Percentiles rank a stretch among this genome's conserved stretches.
Conservation (phyloP, 2,329 filamentous ascomycete genomes). For the Cytospora piceae region DNA sequence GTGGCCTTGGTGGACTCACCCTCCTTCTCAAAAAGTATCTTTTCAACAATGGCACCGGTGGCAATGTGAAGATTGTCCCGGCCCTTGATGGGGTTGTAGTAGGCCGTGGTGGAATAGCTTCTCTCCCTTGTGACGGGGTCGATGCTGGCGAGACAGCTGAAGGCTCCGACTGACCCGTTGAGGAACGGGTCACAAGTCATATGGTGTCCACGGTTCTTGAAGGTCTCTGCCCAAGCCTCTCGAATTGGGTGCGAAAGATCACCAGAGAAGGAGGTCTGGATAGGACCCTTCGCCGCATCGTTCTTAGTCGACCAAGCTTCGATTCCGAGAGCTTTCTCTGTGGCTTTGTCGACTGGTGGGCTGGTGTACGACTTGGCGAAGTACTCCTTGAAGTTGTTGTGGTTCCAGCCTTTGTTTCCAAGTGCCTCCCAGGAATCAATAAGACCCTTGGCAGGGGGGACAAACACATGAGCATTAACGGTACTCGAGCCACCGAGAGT, state of each 20-base stretch:
- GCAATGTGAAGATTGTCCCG: conserved; percentile 28
- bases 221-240: conserved; percentile 17
- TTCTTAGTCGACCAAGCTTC: neutral
- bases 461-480: conserved; percentile 36
- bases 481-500: conserved; percentile 40
- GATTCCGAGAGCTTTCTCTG: conserved; percentile 7
- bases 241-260: conserved; percentile 1
- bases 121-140: conserved; percentile 30
- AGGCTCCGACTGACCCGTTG: conserved; percentile 15
- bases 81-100: conserved; percentile 22
- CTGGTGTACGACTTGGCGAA: conserved; percentile 35
- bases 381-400: conserved; percentile 37
- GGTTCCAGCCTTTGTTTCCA: conserved; percentile 37
- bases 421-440: conserved; percentile 38
- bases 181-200: conserved; percentile 19
- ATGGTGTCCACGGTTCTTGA: neutral
- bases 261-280: conserved; percentile 23
- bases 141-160: conserved; percentile 25
- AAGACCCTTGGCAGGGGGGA: conserved; percentile 29
- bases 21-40: conserved; percentile 30
- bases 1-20: conserved; percentile 26
- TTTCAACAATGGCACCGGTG: conserved; percentile 35
- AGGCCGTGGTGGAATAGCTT: conserved; percentile 29
- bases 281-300: conserved; percentile 4
- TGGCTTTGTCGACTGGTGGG: neutral